Evolutionary conservation across 2,329 filamentous ascomycete genomes (phyloP), one percentile per base, ranked within the genome.

Genomic region (Lachnellula subtilissima): DNA sequence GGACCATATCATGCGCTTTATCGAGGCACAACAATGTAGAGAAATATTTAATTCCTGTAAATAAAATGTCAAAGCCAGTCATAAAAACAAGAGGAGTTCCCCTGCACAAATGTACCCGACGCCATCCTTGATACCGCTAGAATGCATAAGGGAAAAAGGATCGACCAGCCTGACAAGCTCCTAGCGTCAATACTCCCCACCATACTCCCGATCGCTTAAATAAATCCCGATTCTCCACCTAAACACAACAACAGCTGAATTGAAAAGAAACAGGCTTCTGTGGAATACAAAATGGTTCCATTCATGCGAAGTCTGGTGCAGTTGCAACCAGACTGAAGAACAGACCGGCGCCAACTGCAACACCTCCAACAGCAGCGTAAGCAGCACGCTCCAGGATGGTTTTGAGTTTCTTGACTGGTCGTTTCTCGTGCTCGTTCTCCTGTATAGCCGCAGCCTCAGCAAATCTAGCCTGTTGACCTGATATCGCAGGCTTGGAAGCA

Each of bases 261-360:
- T 52, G 51, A 45, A 47, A 58, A 11, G 39, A 55, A 52, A 45
- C 28, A n/a, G 19, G n/a, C 32, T 50, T 19, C 35, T 35, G 28
- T 36, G 23, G 54, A 45, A 11, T 12, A 32, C 28, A 32, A 3
- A 32, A n/a, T 42, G 15, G n/a, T 19, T 12, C 19, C 42, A 14
- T 47, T 65, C 53, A 66, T 35, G 63, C 36, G 28, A 69, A 68
- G 28, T 72, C 67, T 8, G 70, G 70, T 49, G 72, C 72, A 43
- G 71, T 72, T 48, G 70, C 70, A 50, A 73, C 71, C 51, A 74
- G 61, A 45, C 67, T 62, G 12, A 69, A 68, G 58, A 74, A 73
- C 28, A 74, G 62, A 22, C 69, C 69, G 37, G 60, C 68, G 40
- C 70, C 70, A 53, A 69, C 66, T 53, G 70, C 67, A 14, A 67